These are phyloP conservation scores for Linnemannia hyalina DNA, from an alignment of 192 early-diverging fungal genomes.

Conservation along the genomic window DNA sequence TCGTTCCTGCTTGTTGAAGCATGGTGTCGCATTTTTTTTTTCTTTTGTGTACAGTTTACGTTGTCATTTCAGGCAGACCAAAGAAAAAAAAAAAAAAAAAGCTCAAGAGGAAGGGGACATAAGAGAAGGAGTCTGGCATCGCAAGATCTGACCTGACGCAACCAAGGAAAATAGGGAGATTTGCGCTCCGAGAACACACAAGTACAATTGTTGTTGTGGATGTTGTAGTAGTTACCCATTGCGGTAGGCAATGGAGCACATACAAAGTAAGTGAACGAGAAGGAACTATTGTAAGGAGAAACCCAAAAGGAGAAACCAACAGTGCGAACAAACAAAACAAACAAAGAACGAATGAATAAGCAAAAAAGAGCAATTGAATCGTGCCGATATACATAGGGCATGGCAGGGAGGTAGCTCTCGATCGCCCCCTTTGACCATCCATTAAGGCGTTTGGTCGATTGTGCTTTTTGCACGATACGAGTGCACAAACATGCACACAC, in stretches of 20 bases:
- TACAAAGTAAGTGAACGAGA: background rate
- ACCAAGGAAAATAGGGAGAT: background rate
- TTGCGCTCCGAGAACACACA: background rate
- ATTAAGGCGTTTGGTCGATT: background rate
- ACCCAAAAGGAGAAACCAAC: conserved; percentile 3
- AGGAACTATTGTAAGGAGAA: background rate
- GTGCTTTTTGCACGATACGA: background rate
- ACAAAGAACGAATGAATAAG: background rate
- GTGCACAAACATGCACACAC: background rate
- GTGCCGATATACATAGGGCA: background rate
- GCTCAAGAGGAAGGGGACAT: background rate
- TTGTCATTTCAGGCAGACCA: background rate
- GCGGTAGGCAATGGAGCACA: background rate
- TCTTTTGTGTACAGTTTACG: background rate
- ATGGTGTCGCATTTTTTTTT: background rate
- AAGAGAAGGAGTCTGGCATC: background rate
- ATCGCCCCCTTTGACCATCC: background rate
- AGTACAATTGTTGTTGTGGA: background rate
- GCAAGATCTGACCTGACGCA: background rate
- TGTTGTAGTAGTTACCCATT: background rate
- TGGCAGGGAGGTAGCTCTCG: background rate
- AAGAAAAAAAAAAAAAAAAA: background rate
- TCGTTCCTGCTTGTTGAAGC: background rate
- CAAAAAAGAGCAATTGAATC: background rate
- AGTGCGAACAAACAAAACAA: background rate